Conservation (phyloP, 139 green algal species). For the Micractinium sp. region DNA sequence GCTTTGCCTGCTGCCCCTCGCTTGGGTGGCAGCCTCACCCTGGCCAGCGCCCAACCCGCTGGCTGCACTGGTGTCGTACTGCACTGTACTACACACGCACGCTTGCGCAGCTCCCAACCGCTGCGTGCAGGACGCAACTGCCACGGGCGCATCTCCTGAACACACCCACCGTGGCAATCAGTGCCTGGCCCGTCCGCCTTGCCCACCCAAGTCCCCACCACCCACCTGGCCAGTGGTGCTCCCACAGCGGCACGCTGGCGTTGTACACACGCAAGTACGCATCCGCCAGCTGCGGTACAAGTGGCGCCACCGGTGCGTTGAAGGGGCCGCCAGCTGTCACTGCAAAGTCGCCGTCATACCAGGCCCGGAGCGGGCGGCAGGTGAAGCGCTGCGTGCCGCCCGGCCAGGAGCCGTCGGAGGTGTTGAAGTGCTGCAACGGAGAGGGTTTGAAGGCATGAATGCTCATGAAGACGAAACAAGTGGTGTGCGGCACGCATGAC, state of each 20-base stretch:
- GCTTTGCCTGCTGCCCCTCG: too few species aligned
- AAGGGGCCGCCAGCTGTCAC: background rate
- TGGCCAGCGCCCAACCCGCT: too few species aligned
- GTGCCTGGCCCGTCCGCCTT: too few species aligned
- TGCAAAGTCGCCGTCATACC: background rate
- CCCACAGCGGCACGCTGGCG: conserved; percentile 37
- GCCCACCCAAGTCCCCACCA: background rate
- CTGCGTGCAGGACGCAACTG: too few species aligned
- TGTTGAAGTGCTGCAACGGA: conserved; percentile 10
- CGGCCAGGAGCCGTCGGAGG: background rate
- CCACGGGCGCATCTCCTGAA: background rate
- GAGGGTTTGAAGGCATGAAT: too few species aligned
- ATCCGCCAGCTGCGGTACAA: conserved; percentile 25
- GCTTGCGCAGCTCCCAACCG: too few species aligned
- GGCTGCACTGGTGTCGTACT: too few species aligned
- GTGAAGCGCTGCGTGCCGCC: background rate
- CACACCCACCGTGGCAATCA: too few species aligned
- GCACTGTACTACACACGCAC: too few species aligned
- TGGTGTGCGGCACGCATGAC: too few species aligned
- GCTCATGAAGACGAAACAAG: too few species aligned
- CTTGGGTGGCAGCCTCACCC: too few species aligned
- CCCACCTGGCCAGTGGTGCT: conserved; percentile 24
- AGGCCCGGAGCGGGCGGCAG: background rate
- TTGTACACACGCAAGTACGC: conserved; percentile 23
- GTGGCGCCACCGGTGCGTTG: background rate